Base-by-base conservation (phyloP, 2,329 filamentous ascomycete genomes). In the Claviceps sp. region DNA sequence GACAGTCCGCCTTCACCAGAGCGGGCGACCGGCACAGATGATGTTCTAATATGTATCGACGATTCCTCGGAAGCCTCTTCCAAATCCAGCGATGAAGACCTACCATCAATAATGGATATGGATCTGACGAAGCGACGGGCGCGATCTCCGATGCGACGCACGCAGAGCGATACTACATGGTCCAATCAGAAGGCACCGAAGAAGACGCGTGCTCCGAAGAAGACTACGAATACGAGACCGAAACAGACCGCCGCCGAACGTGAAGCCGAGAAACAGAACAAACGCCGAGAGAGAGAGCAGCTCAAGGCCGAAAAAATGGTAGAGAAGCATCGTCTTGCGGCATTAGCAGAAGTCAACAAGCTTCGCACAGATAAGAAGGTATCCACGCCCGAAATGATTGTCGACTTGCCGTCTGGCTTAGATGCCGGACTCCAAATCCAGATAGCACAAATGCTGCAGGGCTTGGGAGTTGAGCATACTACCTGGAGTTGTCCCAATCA, bases 301-400 rank as follows among this genome's bases (percentile, higher is more conserved):
- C 75, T 76, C 47, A 86, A 79, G 59, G 79, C 82, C 52, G 73
- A 79, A 49, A 85, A 79, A 56, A 75, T 73, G 0, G 67, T 69
- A 6, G 80, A 88, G 56, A 87, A 83, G 59, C 76, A 82, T 56
- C 71, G 72, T 3, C 79, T 78, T 11, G 77, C 79, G 6, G 83
- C 86, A 7, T 67, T 90, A 22, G 79, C 80, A 3, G 81, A 86
- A 55, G 85, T 82, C 43, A 91, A 91, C 66, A 88, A 84, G 60
- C 68, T 83, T 9, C 80, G 80, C 49, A 80, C 79, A 0, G 82
- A 88, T 66, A 88, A 87, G 67, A 88, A 86, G 58, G 69, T 82
- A 0, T 85, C 85, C 0, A 78, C 81, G 0, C 76, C 76, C 0
- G 86, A 93, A 64, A 91, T 93, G 86, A 82, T 91, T 49, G 74